Evolutionary conservation across 2,329 filamentous ascomycete genomes (phyloP).

Genomic region (Fusarium verticillioides): DNA sequence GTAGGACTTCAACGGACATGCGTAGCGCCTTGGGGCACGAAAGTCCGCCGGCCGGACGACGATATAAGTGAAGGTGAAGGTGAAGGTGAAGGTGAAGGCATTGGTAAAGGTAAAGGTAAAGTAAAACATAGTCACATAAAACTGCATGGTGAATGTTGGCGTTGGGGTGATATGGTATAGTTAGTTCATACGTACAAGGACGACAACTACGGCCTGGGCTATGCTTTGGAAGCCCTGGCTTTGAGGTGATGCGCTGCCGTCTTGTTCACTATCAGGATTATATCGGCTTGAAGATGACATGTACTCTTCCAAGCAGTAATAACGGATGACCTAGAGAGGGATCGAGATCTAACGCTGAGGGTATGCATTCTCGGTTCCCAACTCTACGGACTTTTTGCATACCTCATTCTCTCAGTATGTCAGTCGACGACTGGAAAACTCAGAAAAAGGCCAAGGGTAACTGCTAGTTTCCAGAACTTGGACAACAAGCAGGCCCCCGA

Average conservation of each 20-base stretch:
- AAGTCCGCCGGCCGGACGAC: slow-evolving; percentile 17
- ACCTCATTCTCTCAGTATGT: background rate
- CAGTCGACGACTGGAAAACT: background rate
- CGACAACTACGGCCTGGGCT: background rate
- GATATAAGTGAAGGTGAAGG: slow-evolving; percentile 24
- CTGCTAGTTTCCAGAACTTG: background rate
- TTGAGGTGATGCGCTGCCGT: background rate
- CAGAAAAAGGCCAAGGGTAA: background rate
- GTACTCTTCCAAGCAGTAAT: background rate
- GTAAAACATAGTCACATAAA: slow-evolving; percentile 13
- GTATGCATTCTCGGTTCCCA: background rate
- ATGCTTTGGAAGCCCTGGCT: background rate
- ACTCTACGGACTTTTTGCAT: background rate
- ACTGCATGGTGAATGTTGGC: slow-evolving; percentile 22
- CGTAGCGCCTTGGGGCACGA: slow-evolving; percentile 34
- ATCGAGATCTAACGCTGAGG: background rate
- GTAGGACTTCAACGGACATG: slow-evolving; percentile 37
- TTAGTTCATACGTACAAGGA: background rate
- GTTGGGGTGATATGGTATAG: slow-evolving; percentile 21
- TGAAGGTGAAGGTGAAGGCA: slow-evolving; percentile 5
- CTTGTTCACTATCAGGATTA: background rate
- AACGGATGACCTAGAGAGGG: background rate
- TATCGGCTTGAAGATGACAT: background rate
- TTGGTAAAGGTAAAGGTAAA: background rate
- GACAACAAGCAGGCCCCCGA: background rate